Percentiles rank a stretch among this genome's conserved stretches.
phyloP scores from a whole-genome alignment of 2,329 filamentous ascomycete genomes.

The Calonectria naviculata region DNA sequence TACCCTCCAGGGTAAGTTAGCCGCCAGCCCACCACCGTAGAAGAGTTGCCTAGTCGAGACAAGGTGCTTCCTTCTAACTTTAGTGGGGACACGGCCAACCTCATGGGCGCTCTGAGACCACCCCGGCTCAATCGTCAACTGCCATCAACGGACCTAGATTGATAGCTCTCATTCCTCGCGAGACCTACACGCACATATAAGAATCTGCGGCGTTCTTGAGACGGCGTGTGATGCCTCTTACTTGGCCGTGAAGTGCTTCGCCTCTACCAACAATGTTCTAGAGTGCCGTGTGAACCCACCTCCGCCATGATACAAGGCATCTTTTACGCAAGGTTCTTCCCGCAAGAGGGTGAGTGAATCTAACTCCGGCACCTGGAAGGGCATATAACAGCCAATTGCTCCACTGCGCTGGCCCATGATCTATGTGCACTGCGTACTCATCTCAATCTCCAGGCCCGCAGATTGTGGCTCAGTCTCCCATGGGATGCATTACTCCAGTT shows the following conservation, averaged over 20 bases:
- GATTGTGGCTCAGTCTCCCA: constrained; percentile 71
- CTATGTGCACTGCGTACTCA: background rate
- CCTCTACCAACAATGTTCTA: background rate
- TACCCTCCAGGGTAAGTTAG: constrained; percentile 1
- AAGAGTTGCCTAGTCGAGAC: background rate
- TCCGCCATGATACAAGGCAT: constrained; percentile 74
- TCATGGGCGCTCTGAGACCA: background rate
- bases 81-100: background rate
- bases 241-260: background rate
- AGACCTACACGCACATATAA: background rate
- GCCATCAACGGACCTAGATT: background rate
- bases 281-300: constrained; percentile 3
- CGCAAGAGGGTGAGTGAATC: constrained; percentile 65
- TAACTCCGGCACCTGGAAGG: background rate
- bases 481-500: constrained; percentile 68
- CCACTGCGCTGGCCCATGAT: background rate
- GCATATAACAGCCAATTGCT: background rate
- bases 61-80: background rate
- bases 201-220: background rate
- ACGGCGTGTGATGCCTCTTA: background rate
- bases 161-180: background rate
- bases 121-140: background rate
- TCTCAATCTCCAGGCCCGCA: constrained; percentile 61
- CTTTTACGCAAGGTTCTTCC: constrained; percentile 77
- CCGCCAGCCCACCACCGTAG: no score